phyloP scores from a whole-genome alignment of 192 early-diverging fungal genomes.

The Rhizoclosmatium sp. region DNA sequence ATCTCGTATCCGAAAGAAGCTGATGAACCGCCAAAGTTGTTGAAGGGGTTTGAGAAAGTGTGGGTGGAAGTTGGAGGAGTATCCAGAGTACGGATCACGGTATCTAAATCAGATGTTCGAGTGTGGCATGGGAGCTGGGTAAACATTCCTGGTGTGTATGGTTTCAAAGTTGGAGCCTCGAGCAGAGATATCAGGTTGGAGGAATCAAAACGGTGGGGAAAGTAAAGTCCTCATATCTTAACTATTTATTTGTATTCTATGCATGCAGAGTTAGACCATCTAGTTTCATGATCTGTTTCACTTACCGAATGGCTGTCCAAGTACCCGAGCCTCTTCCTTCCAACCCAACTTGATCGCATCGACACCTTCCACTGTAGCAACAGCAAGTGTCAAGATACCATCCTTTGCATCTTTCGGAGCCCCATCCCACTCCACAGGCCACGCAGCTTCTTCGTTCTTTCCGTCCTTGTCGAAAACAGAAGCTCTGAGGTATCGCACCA shows the following conservation, averaged over 20 bases:
- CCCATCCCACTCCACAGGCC: not conserved
- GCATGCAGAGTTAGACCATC: too few relatives aligned
- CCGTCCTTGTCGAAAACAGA: not conserved
- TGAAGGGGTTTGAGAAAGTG: constrained; percentile 49
- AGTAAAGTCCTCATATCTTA: too few relatives aligned
- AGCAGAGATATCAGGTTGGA: constrained; percentile 52
- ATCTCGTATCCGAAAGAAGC: constrained; percentile 42
- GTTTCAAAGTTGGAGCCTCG: constrained; percentile 59
- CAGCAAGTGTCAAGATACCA: not conserved
- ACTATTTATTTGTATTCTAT: too few relatives aligned
- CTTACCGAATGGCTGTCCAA: not conserved
- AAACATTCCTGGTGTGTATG: constrained; percentile 55
- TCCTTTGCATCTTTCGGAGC: not conserved
- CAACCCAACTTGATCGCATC: not conserved
- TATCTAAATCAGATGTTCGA: constrained; percentile 50
- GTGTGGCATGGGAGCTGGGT: constrained; percentile 60
- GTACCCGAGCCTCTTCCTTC: not conserved
- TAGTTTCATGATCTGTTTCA: too few relatives aligned
- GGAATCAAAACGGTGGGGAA: not conserved
- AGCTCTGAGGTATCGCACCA: constrained; percentile 12
- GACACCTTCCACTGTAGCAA: not conserved
- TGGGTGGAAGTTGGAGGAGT: constrained; percentile 54
- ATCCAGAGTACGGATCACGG: constrained; percentile 49
- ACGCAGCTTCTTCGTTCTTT: constrained; percentile 7
- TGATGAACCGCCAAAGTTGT: constrained; percentile 40